These are phyloP conservation scores for Amanita brunnescens DNA, from an alignment of 768 basidiomycete species.

Conservation along the genomic window DNA sequence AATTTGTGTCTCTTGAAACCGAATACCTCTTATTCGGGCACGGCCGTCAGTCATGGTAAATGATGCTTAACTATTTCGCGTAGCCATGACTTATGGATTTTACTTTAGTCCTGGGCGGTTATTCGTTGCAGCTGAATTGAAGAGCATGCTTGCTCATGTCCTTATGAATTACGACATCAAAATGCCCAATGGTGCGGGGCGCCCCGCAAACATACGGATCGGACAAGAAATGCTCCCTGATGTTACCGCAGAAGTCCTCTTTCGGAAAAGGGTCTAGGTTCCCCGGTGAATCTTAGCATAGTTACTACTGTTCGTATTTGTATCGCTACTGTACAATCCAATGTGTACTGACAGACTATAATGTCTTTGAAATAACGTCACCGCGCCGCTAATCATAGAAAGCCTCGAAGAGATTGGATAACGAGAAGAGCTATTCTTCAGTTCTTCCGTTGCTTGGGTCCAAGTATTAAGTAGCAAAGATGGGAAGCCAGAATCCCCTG, in stretches of 20 bases:
- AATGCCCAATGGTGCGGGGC: constrained; percentile 15
- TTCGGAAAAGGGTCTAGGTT: constrained; percentile 16
- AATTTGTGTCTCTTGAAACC: constrained; percentile 19
- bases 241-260: constrained; percentile 24
- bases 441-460: too few relatives aligned
- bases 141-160: constrained; percentile 23
- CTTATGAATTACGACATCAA: constrained; percentile 27
- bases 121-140: constrained; percentile 27
- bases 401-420: too few relatives aligned
- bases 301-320: too few relatives aligned
- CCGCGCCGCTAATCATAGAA: too few relatives aligned
- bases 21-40: constrained; percentile 27
- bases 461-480: too few relatives aligned
- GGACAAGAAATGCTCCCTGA: constrained; percentile 19
- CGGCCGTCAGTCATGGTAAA: constrained; percentile 17
- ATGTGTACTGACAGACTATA: too few relatives aligned
- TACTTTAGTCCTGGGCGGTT: constrained; percentile 21
- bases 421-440: too few relatives aligned
- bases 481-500: too few relatives aligned
- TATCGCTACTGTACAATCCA: too few relatives aligned
- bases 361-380: too few relatives aligned
- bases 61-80: not conserved
- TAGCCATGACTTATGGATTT: not conserved
- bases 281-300: not conserved
- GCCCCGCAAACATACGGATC: constrained; percentile 11